Evolutionary conservation across 805 yeast genomes (phyloP).

Genomic region (Priceomyces fermenticarens): DNA sequence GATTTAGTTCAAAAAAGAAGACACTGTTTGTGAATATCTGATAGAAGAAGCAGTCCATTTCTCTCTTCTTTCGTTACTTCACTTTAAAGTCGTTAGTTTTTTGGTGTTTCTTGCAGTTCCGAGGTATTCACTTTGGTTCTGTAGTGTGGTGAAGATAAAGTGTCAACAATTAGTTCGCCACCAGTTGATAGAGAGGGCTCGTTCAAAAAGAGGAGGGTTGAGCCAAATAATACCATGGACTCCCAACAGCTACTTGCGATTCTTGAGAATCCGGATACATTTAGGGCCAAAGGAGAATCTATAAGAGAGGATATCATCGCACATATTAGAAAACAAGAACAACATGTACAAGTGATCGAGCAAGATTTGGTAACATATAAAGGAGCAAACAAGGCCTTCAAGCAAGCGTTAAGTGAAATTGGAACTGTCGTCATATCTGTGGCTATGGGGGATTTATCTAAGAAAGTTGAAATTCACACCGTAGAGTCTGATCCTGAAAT

Average conservation of each 20-base stretch:
- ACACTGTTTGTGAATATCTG: too few relatives aligned
- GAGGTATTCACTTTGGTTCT: not conserved
- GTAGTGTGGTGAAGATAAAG: not conserved
- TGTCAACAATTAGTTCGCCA: conserved; percentile 2
- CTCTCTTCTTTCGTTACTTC: too few relatives aligned
- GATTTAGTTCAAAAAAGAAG: too few relatives aligned
- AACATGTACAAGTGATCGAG: conserved; percentile 20
- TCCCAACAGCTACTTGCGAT: conserved; percentile 29
- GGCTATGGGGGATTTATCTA: conserved; percentile 83
- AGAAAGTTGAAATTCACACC: conserved; percentile 71
- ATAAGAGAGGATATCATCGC: conserved; percentile 29
- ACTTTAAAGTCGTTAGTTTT: too few relatives aligned
- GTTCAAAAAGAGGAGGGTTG: conserved; percentile 13
- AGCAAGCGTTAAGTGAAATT: conserved; percentile 70
- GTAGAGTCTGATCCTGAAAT: conserved; percentile 78
- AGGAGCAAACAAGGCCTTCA: conserved; percentile 68
- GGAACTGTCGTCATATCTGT: conserved; percentile 87
- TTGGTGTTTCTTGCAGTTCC: too few relatives aligned
- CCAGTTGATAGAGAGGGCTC: conserved; percentile 3
- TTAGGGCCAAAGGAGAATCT: conserved; percentile 21
- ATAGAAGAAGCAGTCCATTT: too few relatives aligned
- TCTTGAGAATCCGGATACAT: conserved; percentile 38
- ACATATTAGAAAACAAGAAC: conserved; percentile 30
- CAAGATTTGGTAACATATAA: conserved; percentile 33
- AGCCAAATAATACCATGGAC: conserved; percentile 22